Base-by-base conservation (phyloP, 2,329 filamentous ascomycete species). In the Colletotrichum sp. region DNA sequence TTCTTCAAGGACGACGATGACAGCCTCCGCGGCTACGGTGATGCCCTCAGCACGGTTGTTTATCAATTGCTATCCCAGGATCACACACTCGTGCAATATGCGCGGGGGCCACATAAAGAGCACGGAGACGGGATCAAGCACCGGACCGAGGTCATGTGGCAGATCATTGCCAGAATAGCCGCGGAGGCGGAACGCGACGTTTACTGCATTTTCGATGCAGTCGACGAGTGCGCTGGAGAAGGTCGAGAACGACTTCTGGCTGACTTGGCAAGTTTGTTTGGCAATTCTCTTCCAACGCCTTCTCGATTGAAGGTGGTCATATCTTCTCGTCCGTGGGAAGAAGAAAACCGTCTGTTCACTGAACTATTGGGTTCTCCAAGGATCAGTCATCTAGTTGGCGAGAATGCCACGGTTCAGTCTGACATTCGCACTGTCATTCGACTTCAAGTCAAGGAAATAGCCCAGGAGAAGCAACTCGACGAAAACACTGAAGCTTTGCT, bases 381-480 rank as follows among this genome's bases (percentile, higher is more conserved):
- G 3, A 25, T 12, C 19, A 57, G n/a, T 7, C 69, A 66, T 28
- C 9, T 71, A 16, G 60, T 36, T 3, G 60, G 69, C 25, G 69
- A 71, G 22, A 22, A 71, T 25, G 60, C 60, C n/a, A 30, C 19
- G n/a, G 60, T 71, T 19, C 60, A 59, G 25, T 25, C 30, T 30
- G 69, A 71, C 60, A 65, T 71, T 57, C 69, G 44, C 44, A 57
- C 13, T 28, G 69, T 71, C 60, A 71, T 71, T 66, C 60, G 57
- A 16, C 39, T 65, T 6, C 32, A 66, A 44, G 30, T 36, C 36
- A 28, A 28, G 15, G 28, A 71, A 22, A 36, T 65, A 25, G 68
- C 68, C 6, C 2, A 39, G 19, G 19, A 39, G 11, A 66, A 39
- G 32, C 7, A 36, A 4, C 44, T 71, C 3, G 30, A 57, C 11